Evolutionary conservation across 129 eudicot species (phyloP).

Genomic region (Apium graveolens): DNA sequence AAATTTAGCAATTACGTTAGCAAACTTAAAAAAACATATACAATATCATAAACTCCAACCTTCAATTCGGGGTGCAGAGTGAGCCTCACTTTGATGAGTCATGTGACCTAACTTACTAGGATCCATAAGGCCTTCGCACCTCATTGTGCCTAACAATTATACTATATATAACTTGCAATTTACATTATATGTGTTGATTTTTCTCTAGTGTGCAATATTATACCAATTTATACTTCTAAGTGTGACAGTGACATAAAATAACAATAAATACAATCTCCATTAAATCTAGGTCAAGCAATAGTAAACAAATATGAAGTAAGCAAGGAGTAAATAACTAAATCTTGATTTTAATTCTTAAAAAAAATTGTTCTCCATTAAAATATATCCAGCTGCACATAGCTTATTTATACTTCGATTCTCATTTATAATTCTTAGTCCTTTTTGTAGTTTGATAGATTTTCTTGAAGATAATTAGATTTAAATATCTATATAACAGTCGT

Average conservation of each 20-base stretch:
- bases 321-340: not conserved
- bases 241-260: not conserved
- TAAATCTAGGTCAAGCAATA: not conserved
- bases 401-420: not conserved
- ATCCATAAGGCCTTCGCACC: too few relatives aligned
- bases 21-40: not conserved
- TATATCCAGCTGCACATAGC: not conserved
- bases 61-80: not conserved
- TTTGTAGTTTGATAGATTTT: not conserved
- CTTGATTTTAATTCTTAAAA: too few relatives aligned
- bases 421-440: too few relatives aligned
- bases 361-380: not conserved
- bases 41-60: not conserved
- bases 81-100: not conserved
- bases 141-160: not conserved
- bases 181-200: not conserved
- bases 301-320: not conserved
- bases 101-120: too few relatives aligned
- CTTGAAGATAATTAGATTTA: not conserved
- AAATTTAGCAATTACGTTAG: not conserved
- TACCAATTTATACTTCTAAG: too few relatives aligned
- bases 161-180: not conserved
- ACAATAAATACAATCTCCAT: too few relatives aligned
- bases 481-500: not conserved
- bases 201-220: not conserved